Evolutionary conservation across 768 basidiomycete genomes (phyloP), one percentile per base, ranked within the genome.

Genomic region (Tulasnella sp.): DNA sequence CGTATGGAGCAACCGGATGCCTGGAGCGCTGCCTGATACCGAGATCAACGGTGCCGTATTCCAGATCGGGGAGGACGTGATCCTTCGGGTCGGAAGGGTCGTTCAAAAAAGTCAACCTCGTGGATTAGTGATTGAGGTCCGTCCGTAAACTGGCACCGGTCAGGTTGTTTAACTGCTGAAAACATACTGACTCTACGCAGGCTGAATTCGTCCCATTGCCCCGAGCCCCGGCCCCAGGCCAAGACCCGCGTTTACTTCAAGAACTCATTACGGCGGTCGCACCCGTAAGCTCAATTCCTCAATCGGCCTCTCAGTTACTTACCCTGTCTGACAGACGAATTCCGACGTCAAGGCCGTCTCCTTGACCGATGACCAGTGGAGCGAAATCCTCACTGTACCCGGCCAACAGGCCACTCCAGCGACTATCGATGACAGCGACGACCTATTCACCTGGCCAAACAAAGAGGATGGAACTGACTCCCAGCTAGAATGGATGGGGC

Each of bases 161-260:
- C 17, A n/a, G 4, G 59, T 39, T 52, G 29, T 29, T 40, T 37
- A 14, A 14, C 9, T 8, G n/a, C 32, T 29, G 1, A n/a, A 35
- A 64, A 7, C 67, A 6, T 29, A 22, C 34, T 59, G 26, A 22
- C 19, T 22, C 19, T n/a, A 68, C 67, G 14, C 34, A 72, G 70
- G 70, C 70, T 35, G 70, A 72, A 32, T 32, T 72, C 26, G 14
- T 72, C 36, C 70, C 70, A 62, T n/a, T 72, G 36, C 47, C 47
- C n/a, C 47, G 47, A n/a, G 62, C 62, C 22, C 63, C 70, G 1
- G 63, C 34, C 5, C 35, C 32, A 34, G 37, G 37, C 26, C 62
- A 39, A 36, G 44, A 37, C 19, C 70, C 70, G 12, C n/a, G 36
- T 11, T 11, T 59, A 7, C 34, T 72, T 34, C 44, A 34, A 62